Base-by-base conservation (phyloP, 352 stramenopile species). In the Globisporangium rhizosaccharum region DNA sequence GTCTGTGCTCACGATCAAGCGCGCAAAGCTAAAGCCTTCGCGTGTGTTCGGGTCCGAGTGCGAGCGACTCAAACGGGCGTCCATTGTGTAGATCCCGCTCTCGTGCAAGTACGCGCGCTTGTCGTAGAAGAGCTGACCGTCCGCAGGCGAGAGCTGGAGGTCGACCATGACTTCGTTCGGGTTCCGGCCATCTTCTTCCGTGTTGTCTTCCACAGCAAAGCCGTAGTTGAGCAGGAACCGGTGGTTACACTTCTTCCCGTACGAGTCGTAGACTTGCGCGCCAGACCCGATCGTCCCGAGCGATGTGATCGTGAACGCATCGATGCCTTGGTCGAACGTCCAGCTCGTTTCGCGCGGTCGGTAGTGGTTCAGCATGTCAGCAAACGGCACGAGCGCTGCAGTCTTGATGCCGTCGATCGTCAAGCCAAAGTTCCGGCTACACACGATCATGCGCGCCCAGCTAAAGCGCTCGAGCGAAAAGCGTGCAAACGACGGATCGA, bases 171-270 rank as follows among this genome's bases (percentile, higher is more conserved):
- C 95, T 74, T 99, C 97, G 84, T 99, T 99, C 25, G 96, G 96
- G 87, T 98, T 99, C 66, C 97, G 96, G 0, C 96, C 96, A 72
- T 99, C 97, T 46, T 97, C 79, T 74, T 99, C 97, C 25, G 90
- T 94, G 72, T 99, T 99, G 70, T 98, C 87, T 73, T 99, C 96
- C 6, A 99, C 96, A 15, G 97, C 94, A 73, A 99, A 99, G 46
- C 97, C 97, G 71, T 99, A 99, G 79, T 99, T 99, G 47, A 99
- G 82, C 42, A 99, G 78, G 73, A 99, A 99, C 10, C 86, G 88
- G 75, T 99, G 97, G 81, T 99, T 99, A 79, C 97, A 99, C 75
- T 99, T 99, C 78, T 99, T 98, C 28, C 97, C 97, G 73, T 99
- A 99, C 51, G 87, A 98, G 74, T 99, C 97, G 72, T 99, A 99